A percentile compares a stretch with the other conserved stretches of the same genome.
These are phyloP conservation scores for Diaporthe caulivora DNA, from an alignment of 2,329 filamentous ascomycete genomes.

Conservation along the genomic window DNA sequence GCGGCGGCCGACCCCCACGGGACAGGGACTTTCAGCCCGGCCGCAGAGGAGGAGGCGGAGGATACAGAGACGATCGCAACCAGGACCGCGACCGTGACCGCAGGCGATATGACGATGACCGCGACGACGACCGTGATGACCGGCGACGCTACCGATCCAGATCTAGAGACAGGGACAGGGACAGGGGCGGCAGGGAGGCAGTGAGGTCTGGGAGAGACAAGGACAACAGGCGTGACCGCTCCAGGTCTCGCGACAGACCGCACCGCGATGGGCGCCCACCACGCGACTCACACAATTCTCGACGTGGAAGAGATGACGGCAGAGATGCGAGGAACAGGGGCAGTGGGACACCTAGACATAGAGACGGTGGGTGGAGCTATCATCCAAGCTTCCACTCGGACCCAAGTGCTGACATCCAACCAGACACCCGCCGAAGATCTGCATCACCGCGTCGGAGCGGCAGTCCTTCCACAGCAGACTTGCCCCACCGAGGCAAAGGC, in stretches of 20 bases:
- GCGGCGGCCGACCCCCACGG: constrained; percentile 30
- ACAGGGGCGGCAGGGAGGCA: constrained; percentile 46
- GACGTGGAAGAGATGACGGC: constrained; percentile 32
- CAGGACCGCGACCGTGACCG: constrained; percentile 53
- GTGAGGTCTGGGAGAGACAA: constrained; percentile 42
- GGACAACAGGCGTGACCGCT: constrained; percentile 43
- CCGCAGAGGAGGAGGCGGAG: constrained; percentile 43
- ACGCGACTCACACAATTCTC: constrained; percentile 31
- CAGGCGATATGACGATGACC: constrained; percentile 44
- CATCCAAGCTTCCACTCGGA: fast-evolving
- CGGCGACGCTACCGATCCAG: constrained; percentile 41
- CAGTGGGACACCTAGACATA: constrained; percentile 34
- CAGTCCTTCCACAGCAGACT: constrained; percentile 43
- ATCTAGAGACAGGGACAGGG: constrained; percentile 44
- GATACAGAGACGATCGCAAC: constrained; percentile 51
- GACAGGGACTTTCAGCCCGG: constrained; percentile 44
- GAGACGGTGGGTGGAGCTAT: constrained; percentile 27
- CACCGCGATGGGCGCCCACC: constrained; percentile 42
- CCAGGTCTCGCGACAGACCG: constrained; percentile 45
- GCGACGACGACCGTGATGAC: constrained; percentile 49
- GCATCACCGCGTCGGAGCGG: constrained; percentile 49
- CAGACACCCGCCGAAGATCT: constrained; percentile 51
- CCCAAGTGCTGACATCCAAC: constrained; percentile 10
- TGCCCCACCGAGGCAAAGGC: constrained; percentile 52
- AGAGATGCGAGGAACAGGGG: constrained; percentile 29